Evolutionary conservation across 2,329 filamentous ascomycete genomes (phyloP), one percentile per base, ranked within the genome.

Genomic region (Boeremia exigua): DNA sequence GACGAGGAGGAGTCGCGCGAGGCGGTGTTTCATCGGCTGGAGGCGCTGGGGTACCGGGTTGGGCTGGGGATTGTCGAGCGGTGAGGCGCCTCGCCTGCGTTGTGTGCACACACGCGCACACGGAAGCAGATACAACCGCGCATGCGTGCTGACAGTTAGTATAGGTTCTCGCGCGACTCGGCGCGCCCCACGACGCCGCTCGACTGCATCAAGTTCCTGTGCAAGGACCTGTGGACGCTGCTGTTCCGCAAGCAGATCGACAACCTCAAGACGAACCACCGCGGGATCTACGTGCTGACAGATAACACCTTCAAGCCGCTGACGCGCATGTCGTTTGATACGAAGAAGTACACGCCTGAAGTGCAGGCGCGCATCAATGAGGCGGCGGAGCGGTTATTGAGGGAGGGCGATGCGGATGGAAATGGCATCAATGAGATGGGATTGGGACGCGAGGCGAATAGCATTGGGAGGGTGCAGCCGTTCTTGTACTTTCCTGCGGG

Each of bases 161-260:
- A 44, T 65, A 92, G 90, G 48, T 93, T 95, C 80, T 92, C 90
- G 9, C 84, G 86, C 71, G 90, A 96, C 74, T 84, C 92, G 47
- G 92, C 94, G 36, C 90, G 92, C 44, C 96, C 97, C 73, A 91
- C 89, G 59, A 92, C 96, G 67, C 93, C 93, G 4, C 86, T 99
- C 37, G 95, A 98, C 72, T 90, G 93, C 45, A 99, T 99, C 75
- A 99, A 99, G 76, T 98, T 99, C 72, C 82, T 99, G 45, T 99
- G 95, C 85, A 99, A 99, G 80, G 95, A 99, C 75, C 83, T 99
- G 39, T 99, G 95, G 95, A 92, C 87, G 30, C 82, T 98, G 17
- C 86, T 97, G 14, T 99, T 97, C 77, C 85, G 91, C 73, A 99
- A 99, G 78, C 96, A 98, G 76, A 91, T 99, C 71, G 95, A 99